These are phyloP conservation scores for Podospora sp. DNA, from an alignment of 495 filamentous ascomycete genomes.

Conservation along the genomic window DNA sequence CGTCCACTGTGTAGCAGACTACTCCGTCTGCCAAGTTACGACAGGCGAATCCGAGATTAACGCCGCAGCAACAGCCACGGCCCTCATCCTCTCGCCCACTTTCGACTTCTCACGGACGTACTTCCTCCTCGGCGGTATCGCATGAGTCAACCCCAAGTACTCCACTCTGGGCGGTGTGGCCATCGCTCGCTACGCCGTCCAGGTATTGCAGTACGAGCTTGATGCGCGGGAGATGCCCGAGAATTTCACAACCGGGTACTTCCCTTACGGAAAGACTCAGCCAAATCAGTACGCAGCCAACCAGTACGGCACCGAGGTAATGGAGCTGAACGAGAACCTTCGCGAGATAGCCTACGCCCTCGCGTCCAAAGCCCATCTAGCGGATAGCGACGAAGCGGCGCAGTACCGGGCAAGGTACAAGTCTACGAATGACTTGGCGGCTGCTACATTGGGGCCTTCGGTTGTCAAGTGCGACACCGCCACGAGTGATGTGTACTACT, in stretches of 20 bases:
- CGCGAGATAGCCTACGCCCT: constrained; percentile 58
- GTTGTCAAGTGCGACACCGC: constrained; percentile 69
- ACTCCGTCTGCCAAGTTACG: constrained; percentile 63
- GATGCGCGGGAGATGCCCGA: constrained; percentile 68
- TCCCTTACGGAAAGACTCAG: constrained; percentile 57
- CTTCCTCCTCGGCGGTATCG: constrained; percentile 72
- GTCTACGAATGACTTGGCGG: constrained; percentile 41
- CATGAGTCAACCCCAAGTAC: constrained; percentile 68
- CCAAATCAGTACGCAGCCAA: constrained; percentile 62
- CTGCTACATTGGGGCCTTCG: constrained; percentile 54
- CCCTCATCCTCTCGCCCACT: constrained; percentile 58
- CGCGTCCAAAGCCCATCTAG: constrained; percentile 58
- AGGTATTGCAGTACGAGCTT: constrained; percentile 76
- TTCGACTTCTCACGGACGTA: constrained; percentile 72
- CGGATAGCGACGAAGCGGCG: constrained; percentile 54
- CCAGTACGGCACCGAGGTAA: constrained; percentile 78
- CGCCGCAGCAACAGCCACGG: constrained; percentile 63
- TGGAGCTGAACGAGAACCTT: constrained; percentile 68
- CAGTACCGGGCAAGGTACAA: constrained; percentile 64
- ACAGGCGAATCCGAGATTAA: constrained; percentile 70
- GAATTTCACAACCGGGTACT: constrained; percentile 68
- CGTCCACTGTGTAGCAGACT: constrained; percentile 62
- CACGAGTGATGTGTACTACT: constrained; percentile 74
- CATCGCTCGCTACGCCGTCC: constrained; percentile 68
- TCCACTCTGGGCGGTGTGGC: constrained; percentile 64